Conservation (phyloP, 2,329 filamentous ascomycete genomes). For the Xylariaceae sp. region DNA sequence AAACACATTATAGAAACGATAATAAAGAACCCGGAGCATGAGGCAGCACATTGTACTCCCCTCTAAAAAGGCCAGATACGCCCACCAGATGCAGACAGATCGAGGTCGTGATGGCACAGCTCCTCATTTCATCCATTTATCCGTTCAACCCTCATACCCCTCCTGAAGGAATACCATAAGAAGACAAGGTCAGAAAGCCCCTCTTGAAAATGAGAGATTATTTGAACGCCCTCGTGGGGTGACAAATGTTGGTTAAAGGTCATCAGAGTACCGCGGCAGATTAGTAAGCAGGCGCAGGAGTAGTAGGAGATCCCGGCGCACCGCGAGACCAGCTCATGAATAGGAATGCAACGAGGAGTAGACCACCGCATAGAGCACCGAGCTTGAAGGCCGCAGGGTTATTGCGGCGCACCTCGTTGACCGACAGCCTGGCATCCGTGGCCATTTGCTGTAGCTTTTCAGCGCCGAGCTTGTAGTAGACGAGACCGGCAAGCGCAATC, state of each 20-base stretch:
- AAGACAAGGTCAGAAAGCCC: slow-evolving; percentile 15
- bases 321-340: slow-evolving; percentile 22
- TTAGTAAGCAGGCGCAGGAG: slow-evolving; percentile 16
- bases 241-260: not conserved
- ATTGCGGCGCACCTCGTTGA: slow-evolving; percentile 21
- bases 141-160: slow-evolving; percentile 2
- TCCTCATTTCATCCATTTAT: slow-evolving; percentile 5
- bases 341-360: slow-evolving; percentile 17
- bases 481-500: slow-evolving; percentile 43
- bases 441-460: slow-evolving; percentile 26
- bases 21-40: slow-evolving; percentile 2
- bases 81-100: slow-evolving; percentile 7
- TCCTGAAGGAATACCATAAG: slow-evolving; percentile 3
- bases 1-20: not conserved
- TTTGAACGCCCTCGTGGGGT: not conserved
- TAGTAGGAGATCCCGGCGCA: slow-evolving; percentile 13
- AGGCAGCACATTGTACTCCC: slow-evolving; percentile 9
- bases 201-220: slow-evolving; percentile 12
- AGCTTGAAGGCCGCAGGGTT: slow-evolving; percentile 23
- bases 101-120: slow-evolving; percentile 11
- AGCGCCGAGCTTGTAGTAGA: slow-evolving; percentile 29
- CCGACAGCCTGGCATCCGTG: slow-evolving; percentile 19
- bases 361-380: slow-evolving; percentile 17
- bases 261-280: not conserved
- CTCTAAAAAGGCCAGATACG: not conserved